A percentile compares a stretch with the other conserved stretches of the same genome.
Evolutionary conservation across 2,329 filamentous ascomycete genomes (phyloP).

Genomic region (Claviceps sp.): DNA sequence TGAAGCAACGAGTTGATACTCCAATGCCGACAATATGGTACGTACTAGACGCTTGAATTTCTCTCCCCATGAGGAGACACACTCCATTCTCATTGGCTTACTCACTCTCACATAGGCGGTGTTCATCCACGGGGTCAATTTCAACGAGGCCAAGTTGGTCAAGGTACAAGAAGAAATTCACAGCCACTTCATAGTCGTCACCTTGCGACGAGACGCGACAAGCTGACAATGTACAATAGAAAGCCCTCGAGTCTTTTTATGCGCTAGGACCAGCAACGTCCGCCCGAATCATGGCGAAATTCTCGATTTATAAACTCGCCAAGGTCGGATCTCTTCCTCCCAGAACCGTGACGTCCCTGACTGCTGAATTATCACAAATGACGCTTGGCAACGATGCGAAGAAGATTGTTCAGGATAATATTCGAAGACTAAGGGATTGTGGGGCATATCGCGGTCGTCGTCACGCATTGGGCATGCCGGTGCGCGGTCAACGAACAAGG

Average conservation of each 20-base stretch:
- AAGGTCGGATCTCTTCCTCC: constrained; percentile 62
- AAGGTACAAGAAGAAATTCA: constrained; percentile 40
- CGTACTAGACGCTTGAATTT: neutral
- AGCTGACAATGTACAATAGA: constrained; percentile 26
- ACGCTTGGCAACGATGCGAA: constrained; percentile 84
- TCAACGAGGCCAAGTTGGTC: constrained; percentile 70
- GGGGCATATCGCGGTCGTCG: constrained; percentile 77
- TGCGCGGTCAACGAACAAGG: constrained; percentile 78
- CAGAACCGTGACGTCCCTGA: constrained; percentile 68
- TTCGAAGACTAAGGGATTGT: constrained; percentile 76
- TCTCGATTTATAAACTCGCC: constrained; percentile 74
- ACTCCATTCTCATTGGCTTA: neutral
- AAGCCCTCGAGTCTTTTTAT: constrained; percentile 74
- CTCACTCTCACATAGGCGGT: constrained; percentile 45
- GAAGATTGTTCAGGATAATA: constrained; percentile 69
- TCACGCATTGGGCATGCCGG: constrained; percentile 86
- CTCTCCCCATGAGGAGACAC: neutral
- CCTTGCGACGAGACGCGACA: neutral
- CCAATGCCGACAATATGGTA: constrained; percentile 1
- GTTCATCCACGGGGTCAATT: constrained; percentile 77
- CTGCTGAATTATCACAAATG: constrained; percentile 77
- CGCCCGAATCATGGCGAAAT: constrained; percentile 69
- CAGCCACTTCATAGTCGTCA: neutral
- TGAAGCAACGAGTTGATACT: neutral
- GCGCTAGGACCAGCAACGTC: constrained; percentile 62